Percentiles rank a stretch among this genome's conserved stretches.
Evolutionary conservation across 2,329 filamentous ascomycete genomes (phyloP).

Genomic region (Ophiocordyceps unilateralis): DNA sequence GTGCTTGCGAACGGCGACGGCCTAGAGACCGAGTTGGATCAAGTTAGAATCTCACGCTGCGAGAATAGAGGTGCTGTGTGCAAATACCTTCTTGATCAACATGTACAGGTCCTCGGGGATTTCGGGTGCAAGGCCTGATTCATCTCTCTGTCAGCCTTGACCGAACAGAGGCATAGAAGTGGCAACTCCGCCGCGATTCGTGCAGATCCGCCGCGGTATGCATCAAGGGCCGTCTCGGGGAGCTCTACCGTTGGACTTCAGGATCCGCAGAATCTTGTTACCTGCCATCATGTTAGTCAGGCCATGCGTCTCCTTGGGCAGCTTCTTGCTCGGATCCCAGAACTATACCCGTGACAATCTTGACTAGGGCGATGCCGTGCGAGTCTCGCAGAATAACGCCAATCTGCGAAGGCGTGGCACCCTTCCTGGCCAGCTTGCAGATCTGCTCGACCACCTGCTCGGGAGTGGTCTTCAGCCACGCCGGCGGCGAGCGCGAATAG

Average conservation of each 20-base stretch:
- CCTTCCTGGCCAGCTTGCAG: slow-evolving; percentile 97
- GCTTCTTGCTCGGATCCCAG: no score
- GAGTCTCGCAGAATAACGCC: slow-evolving; percentile 97
- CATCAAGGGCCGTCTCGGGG: slow-evolving; percentile 10
- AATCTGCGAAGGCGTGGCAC: slow-evolving; percentile 95
- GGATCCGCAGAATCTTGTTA: slow-evolving; percentile 99
- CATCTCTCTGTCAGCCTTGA: slow-evolving; percentile 89
- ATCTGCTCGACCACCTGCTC: slow-evolving; percentile 99
- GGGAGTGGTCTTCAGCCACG: slow-evolving; percentile 98
- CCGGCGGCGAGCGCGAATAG: slow-evolving; percentile 82
- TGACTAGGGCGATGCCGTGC: slow-evolving; percentile 96
- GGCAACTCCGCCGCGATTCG: slow-evolving; percentile 8
- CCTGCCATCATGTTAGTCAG: slow-evolving; percentile 38
- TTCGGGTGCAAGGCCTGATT: slow-evolving; percentile 88
- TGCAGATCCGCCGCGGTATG: slow-evolving; percentile 10
- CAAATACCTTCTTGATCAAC: slow-evolving; percentile 88
- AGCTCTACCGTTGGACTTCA: slow-evolving; percentile 89
- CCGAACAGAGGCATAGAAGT: slow-evolving; percentile 65
- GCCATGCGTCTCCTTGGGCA: not conserved
- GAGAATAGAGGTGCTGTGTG: not conserved
- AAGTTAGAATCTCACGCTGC: not conserved
- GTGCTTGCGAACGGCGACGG: slow-evolving; percentile 98
- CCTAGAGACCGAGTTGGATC: slow-evolving; percentile 29
- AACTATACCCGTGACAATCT: slow-evolving; percentile 79
- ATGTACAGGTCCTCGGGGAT: slow-evolving; percentile 99